Evolutionary conservation across 129 eudicot genomes (phyloP), one percentile per base, ranked within the genome.

Genomic region (Saposhnikovia divaricata): DNA sequence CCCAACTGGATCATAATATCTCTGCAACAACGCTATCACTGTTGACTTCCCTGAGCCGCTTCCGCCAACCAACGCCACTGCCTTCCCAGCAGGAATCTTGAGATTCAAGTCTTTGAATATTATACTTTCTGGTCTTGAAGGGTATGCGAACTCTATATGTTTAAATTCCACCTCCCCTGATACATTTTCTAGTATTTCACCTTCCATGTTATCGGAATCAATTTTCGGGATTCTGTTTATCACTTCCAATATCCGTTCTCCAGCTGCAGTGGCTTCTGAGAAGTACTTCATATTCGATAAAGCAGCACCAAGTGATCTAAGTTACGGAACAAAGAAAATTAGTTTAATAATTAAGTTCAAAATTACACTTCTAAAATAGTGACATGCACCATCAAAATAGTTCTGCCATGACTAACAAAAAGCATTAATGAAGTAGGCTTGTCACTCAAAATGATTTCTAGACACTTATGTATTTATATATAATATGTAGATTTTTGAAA

Each of bases 21-120:
- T 86, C 81, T 87, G 92, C 80, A 93, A 63, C 57, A 93, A 77
- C 0, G 98, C 87, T 21, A 93, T 80, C 51, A 88, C 93, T 0
- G 98, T 93, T 6, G 98, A 93, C 74, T 93, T 93, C 8, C 98
- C 98, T 0, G 93, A 90, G 53, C 98, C 98, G 73, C 98, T 93
- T 40, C 98, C 92, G 27, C 98, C 98, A 1, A 93, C 96, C 83
- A 93, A 81, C 14, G 96, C 98, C 80, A 93, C 86, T 2, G 86
- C 84, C 81, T 27, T 87, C 15, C 96, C 98, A 0, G 98, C 88
- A 18, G 93, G 92, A 78, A 89, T 80, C 44, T 79, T 80, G 6
- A 93, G 85, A 47, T 75, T 83, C 19, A 93, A 87, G 81, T 81
- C 87, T 76, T 85, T 72, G 34, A 91, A 85, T n/a, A 91, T 84